These are phyloP conservation scores for Solanum etuberosum DNA, from an alignment of 257 asterid genomes.

Conservation along the genomic window DNA sequence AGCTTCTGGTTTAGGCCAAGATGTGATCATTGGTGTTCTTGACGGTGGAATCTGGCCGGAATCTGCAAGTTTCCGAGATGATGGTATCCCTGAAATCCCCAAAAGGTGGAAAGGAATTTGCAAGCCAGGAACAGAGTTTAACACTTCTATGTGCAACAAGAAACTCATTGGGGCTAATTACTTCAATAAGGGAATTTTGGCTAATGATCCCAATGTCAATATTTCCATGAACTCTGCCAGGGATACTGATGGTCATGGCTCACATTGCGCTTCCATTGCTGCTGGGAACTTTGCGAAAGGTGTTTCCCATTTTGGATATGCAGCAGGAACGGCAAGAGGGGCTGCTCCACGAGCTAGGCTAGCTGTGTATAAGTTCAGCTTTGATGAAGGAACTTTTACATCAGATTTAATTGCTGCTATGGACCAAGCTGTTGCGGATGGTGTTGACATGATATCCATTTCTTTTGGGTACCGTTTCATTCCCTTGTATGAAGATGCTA, in stretches of 20 bases:
- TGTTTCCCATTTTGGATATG: constrained; percentile 4
- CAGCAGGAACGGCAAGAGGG: constrained; percentile 3
- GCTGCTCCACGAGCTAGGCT: neutral
- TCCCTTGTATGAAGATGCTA: neutral
- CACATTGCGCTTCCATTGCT: neutral
- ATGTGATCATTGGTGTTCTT: constrained; percentile 6
- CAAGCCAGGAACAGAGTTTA: constrained; percentile 3
- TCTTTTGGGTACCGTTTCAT: neutral
- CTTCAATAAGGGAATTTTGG: constrained; percentile 12
- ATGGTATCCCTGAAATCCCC: constrained; percentile 4
- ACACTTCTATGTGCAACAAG: constrained; percentile 12
- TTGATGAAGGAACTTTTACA: neutral
- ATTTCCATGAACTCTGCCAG: constrained; percentile 14
- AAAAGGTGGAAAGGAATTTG: constrained; percentile 16
- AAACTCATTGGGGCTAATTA: constrained; percentile 15
- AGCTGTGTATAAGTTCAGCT: constrained; percentile 1
- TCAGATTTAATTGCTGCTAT: constrained; percentile 15
- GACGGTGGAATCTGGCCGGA: constrained; percentile 12
- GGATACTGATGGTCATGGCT: constrained; percentile 3
- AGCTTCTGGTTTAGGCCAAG: constrained; percentile 2
- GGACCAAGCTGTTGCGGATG: constrained; percentile 11
- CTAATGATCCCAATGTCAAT: neutral
- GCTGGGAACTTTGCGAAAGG: neutral
- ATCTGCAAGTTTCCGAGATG: constrained; percentile 1
- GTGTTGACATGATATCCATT: neutral